These are phyloP conservation scores for Cyathus striatus DNA, from an alignment of 768 basidiomycete genomes.

Conservation along the genomic window DNA sequence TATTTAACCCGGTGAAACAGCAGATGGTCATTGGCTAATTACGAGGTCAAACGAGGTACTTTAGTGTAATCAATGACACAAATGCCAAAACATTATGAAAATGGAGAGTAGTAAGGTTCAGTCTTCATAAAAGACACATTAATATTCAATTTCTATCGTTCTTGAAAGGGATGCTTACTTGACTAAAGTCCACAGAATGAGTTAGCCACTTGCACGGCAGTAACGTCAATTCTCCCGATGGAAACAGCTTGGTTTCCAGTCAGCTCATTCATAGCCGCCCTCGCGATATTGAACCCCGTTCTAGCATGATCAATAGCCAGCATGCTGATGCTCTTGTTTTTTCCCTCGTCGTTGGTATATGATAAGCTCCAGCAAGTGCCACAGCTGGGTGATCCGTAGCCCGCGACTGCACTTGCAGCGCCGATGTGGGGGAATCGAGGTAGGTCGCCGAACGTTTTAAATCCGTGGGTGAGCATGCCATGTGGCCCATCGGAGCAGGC, in stretches of 20 bases:
- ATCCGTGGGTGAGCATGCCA: constrained; percentile 28
- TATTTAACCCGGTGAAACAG: no score
- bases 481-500: constrained; percentile 21
- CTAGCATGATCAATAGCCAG: background rate
- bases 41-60: no score
- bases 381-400: constrained; percentile 32
- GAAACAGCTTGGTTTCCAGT: background rate
- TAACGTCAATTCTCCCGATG: background rate
- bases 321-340: background rate
- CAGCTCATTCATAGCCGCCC: background rate
- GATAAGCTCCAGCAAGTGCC: constrained; percentile 32
- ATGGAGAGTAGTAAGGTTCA: no score
- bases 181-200: background rate
- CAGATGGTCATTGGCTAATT: no score
- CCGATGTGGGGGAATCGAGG: constrained; percentile 40
- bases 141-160: no score
- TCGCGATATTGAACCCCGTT: background rate
- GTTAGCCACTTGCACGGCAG: background rate
- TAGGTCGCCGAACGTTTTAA: constrained; percentile 27
- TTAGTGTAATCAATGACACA: no score
- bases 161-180: no score
- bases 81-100: no score
- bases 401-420: constrained; percentile 27
- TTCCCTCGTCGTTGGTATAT: background rate
- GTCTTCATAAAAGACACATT: no score